Base-by-base conservation (phyloP, 208 protist species). In the Acanthamoeba royreba region DNA sequence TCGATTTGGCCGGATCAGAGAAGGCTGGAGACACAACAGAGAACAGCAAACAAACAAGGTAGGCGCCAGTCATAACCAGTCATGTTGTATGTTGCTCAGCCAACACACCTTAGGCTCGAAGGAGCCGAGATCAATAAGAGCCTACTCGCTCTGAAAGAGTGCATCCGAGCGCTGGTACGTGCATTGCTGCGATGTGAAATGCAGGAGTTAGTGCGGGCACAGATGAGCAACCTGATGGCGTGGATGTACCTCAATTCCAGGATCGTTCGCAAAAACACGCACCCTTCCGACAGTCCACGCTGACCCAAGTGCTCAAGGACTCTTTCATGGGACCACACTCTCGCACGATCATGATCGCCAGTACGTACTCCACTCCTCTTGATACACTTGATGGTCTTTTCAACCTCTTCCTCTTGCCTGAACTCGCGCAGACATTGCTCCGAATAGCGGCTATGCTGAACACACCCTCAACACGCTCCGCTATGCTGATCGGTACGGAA, bases 1-100 rank as follows among this genome's bases (percentile, higher is more conserved):
- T 99, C 95, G 99, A 99, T 95, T 95, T 99, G 17, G 99, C 99
- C 47, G 99, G 99, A 38, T 99, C 98, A 93, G 99, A 99, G 96
- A 97, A 99, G 49, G 98, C 98, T 40, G 98, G 98, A 15, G 99
- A 99, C 95, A 99, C 99, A 0, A 97, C 96, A 63, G 96, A 99
- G 94, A 98, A 96, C 89, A 98, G 99, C 93, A 15, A 47, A 42
- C 96, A 98, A 63, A 99, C 98, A 42, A 97, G 98, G 33, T 79
- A 94, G 8, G 90, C n/a, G n/a, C n/a, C n/a, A n/a, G n/a, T n/a
- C n/a, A n/a, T n/a, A n/a, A n/a, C n/a, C n/a, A n/a, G n/a, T n/a
- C n/a, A n/a, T n/a, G n/a, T n/a, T n/a, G n/a, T n/a, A n/a, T n/a
- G n/a, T n/a, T n/a, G n/a, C n/a, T n/a, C n/a, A n/a, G n/a, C n/a